A percentile compares a stretch with the other conserved stretches of the same genome.
Conservation (phyloP, 169 alveolate species). For the Besnoitia besnoiti region DNA sequence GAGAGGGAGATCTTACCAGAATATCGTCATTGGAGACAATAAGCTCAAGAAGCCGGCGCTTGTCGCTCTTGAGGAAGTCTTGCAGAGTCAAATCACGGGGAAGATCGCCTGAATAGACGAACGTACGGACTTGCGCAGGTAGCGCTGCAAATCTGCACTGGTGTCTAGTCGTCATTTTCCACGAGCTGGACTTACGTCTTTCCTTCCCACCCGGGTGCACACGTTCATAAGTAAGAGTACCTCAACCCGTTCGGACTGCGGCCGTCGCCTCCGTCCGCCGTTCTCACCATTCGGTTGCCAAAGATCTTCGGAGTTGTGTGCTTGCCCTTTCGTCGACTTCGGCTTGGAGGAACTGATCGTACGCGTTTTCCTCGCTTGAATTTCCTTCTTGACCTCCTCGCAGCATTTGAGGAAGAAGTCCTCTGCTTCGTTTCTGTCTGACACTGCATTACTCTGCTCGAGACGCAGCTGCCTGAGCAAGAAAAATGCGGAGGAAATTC, state of each 20-base stretch:
- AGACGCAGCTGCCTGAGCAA: constrained; percentile 14
- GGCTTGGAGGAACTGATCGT: neutral
- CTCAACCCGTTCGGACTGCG: too few relatives aligned
- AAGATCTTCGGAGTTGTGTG: neutral
- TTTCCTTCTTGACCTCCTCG: neutral
- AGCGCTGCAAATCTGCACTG: too few relatives aligned
- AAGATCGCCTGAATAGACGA: neutral
- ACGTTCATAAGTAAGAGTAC: too few relatives aligned
- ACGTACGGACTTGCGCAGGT: too few relatives aligned
- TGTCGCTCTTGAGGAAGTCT: constrained; percentile 27
- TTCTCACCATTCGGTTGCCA: neutral
- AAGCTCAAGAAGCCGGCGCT: constrained; percentile 36
- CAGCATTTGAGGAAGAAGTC: constrained; percentile 29
- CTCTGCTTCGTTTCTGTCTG: neutral
- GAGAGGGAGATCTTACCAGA: too few relatives aligned
- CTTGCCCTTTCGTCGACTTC: neutral
- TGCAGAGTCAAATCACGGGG: neutral
- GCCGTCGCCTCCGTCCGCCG: neutral
- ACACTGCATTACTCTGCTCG: neutral
- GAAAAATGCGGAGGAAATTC: neutral
- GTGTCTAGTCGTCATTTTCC: too few relatives aligned
- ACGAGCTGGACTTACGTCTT: too few relatives aligned
- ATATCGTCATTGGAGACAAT: neutral
- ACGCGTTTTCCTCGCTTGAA: neutral
- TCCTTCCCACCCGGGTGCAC: too few relatives aligned